Evolutionary conservation across 2,329 filamentous ascomycete species (phyloP), one percentile per base, ranked within the genome.

Genomic region (Dichotomopilus funicola): DNA sequence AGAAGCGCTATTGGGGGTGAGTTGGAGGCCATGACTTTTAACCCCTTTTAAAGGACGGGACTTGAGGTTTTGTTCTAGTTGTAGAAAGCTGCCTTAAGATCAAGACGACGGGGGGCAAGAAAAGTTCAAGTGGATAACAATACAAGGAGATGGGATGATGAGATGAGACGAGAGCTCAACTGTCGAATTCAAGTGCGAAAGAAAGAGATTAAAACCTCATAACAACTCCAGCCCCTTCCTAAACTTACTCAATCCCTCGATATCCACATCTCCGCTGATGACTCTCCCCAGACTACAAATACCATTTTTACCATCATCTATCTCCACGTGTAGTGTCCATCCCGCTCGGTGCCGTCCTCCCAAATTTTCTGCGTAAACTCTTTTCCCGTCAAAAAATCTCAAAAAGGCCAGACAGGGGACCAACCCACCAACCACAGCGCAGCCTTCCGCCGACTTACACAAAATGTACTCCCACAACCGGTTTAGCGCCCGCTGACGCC

Each of bases 1-100:
- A 95, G 82, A 51, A 95, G 77, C 3, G 85, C 78, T 19, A 70
- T 69, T 48, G 67, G 66, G 56, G 62, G 64, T 27, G 6, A 8
- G 11, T n/a, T 5, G 40, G 9, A 42, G 40, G 40, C 12, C 11
- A 42, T 42, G 40, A 42, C 10, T 12, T 12, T 27, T 27, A 27
- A 27, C 19, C 3, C 19, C 19, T 27, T 27, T 27, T 27, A 27
- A 27, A 27, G 19, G 19, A 27, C 19, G 19, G 19, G 19, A 27
- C 19, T 27, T 27, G 19, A 27, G 19, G 19, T 27, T 27, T 27
- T 27, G 19, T 27, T 27, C 19, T 27, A 27, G 19, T 27, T 27
- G 19, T 27, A 27, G 19, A 27, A 27, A 27, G 19, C 19, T 27
- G 19, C 19, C 19, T 27, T 27, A 27, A 27, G 19, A 27, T 27